A percentile compares a stretch with the other conserved stretches of the same genome.
phyloP scores from a whole-genome alignment of 805 yeast species.

The Lachancea thermotolerans region DNA sequence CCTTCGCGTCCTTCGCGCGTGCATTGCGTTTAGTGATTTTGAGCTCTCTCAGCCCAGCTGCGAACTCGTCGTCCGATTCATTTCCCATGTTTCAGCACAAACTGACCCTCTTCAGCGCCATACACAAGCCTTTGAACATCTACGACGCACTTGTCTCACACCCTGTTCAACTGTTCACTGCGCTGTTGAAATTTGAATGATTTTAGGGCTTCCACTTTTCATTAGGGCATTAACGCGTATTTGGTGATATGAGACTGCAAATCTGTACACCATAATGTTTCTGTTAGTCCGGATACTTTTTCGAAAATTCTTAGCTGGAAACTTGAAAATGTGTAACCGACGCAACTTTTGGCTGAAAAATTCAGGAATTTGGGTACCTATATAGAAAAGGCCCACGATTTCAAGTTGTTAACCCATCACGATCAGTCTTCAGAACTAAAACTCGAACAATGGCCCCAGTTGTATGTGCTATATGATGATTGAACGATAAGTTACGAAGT shows the following conservation, averaged over 20 bases:
- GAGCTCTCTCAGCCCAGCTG: constrained; percentile 22
- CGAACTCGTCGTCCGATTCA: constrained; percentile 23
- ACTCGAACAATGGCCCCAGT: constrained; percentile 72
- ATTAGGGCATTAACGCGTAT: neutral
- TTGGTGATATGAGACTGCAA: neutral
- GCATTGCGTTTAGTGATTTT: constrained; percentile 14
- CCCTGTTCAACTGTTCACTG: too few species aligned
- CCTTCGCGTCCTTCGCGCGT: too few species aligned
- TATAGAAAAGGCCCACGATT: too few species aligned
- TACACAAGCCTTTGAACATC: neutral
- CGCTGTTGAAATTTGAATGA: too few species aligned
- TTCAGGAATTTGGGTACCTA: too few species aligned
- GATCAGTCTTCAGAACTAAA: neutral
- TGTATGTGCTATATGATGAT: constrained; percentile 51
- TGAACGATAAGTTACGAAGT: constrained; percentile 2
- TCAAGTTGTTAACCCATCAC: too few species aligned
- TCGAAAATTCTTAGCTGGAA: neutral
- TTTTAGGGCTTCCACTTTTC: neutral
- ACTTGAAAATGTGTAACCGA: too few species aligned
- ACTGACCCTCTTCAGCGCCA: neutral
- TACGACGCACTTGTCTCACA: neutral
- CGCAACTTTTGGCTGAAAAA: neutral
- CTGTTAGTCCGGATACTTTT: too few species aligned
- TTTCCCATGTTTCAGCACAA: constrained; percentile 10
- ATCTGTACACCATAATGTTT: neutral